Base-by-base conservation (phyloP, 176 grass and related monocot genomes). In the Oropetium thomaeum region DNA sequence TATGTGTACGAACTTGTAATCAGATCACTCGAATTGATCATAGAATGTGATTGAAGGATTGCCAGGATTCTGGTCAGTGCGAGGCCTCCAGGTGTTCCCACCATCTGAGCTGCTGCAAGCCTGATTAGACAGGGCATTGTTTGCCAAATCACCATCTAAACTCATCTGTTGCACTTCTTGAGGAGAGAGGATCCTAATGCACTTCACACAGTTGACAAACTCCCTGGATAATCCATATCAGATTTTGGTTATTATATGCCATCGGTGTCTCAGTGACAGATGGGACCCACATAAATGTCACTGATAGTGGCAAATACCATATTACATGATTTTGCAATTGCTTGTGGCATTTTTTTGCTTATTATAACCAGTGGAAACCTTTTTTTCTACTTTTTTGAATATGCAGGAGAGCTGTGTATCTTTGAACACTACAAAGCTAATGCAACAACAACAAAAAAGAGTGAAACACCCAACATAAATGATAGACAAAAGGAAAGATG, bases 161-260 rank as follows among this genome's bases (percentile, higher is more conserved):
- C 96, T 96, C 89, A 96, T 92, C 73, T 92, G 89, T 38, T 92
- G 89, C 31, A 99, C 96, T 87, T 99, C 96, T 84, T 92, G 96
- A 41, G 96, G 96, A 29, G 96, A 92, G 51, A 99, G 71, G 59
- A 99, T 99, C 77, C 90, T 96, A 64, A 99, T 92, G 82, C 85
- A 92, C 41, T 84, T 84, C 29, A 96, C 96, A 57, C 96, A 99
- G 37, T 90, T 92, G 40, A 99, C 87, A 78, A 99, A 99, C 57
- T 99, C 92, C 85, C 96, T 99, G 92, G 75, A 87, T 77, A 67
- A 70, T 66, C 34, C 73, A 64, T 8, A 57, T 35, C 31, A 76
- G 11, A 30, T 58, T n/a, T 65, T 15, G 26, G n/a, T 84, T 70
- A 86, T 20, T 30, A 25, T 45, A n/a, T n/a, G n/a, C n/a, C n/a